Evolutionary conservation across 352 stramenopile genomes (phyloP), one percentile per base, ranked within the genome.

Genomic region (Globisporangium takayamanum): DNA sequence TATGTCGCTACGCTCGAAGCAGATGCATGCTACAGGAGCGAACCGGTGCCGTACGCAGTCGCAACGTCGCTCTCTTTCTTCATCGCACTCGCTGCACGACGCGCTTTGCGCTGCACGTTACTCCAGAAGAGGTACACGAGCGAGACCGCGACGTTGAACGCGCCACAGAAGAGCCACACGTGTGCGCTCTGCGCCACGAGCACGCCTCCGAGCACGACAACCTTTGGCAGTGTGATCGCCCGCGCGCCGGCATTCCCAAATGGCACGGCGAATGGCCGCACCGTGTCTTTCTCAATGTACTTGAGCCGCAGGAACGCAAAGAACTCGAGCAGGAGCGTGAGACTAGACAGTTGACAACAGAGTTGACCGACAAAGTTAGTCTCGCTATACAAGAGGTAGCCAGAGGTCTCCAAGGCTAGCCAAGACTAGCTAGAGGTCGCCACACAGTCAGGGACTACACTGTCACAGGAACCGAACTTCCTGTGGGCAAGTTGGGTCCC

Each of bases 241-340:
- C 84, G 92, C 22, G 82, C 84, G 49, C 84, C 84, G 7, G 64
- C 61, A 49, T 72, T 85, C 33, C 84, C 80, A 45, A 84, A 88
- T 33, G 84, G 84, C 45, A 94, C 84, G 2, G 71, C 69, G 53
- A 89, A 94, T 18, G 84, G 84, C 50, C 84, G 76, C 58, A 73
- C 65, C 18, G 83, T 84, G 67, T 88, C 64, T 57, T 86, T 88
- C 48, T 94, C 80, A 1, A 87, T 57, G 70, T 94, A 92, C 55
- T 92, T 92, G 50, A 94, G 75, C 18, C 81, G 80, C 58, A 94
- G 63, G 67, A 92, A 92, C 41, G 84, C 78, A 26, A 87, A 89
- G 58, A 94, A 90, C 64, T 94, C 84, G 50, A 94, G 74, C 57
- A 94, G 57, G 62, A 94, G 62, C 45, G 81, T 91, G 62, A 80